Evolutionary conservation across 345 rosid species (phyloP).

Genomic region (Crucihimalaya himalaica): DNA sequence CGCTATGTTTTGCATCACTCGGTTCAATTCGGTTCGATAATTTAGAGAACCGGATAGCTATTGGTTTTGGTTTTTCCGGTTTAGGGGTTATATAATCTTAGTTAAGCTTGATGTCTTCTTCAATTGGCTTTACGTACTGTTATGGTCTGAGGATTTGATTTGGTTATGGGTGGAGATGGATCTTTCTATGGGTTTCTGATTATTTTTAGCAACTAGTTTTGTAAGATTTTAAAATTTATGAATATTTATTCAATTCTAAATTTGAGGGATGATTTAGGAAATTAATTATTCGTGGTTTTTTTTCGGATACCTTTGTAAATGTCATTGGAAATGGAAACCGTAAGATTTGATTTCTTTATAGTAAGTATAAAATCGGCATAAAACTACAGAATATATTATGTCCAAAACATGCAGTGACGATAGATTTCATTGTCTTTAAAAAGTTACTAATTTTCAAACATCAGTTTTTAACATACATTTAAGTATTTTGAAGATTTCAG

Average conservation of each 20-base stretch:
- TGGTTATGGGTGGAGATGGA: background rate
- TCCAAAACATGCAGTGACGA: background rate
- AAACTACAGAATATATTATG: background rate
- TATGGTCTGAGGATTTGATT: background rate
- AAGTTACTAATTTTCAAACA: background rate
- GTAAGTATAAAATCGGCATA: background rate
- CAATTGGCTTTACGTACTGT: background rate
- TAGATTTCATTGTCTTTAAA: background rate
- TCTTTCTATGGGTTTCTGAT: background rate
- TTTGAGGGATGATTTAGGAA: background rate
- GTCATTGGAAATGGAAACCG: background rate
- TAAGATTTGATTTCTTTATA: background rate
- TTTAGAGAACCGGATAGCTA: background rate
- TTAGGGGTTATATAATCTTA: background rate
- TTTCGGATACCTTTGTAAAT: background rate
- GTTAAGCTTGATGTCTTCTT: background rate
- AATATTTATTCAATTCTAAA: background rate
- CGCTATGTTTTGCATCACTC: background rate
- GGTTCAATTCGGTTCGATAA: background rate
- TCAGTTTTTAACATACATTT: background rate
- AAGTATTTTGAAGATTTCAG: background rate
- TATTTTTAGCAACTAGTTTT: background rate
- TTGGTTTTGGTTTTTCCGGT: constrained; percentile 5
- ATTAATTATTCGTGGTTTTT: background rate
- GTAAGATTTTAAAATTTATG: background rate